Evolutionary conservation across 805 yeast genomes (phyloP).

Genomic region (Phaffomyces antillensis): DNA sequence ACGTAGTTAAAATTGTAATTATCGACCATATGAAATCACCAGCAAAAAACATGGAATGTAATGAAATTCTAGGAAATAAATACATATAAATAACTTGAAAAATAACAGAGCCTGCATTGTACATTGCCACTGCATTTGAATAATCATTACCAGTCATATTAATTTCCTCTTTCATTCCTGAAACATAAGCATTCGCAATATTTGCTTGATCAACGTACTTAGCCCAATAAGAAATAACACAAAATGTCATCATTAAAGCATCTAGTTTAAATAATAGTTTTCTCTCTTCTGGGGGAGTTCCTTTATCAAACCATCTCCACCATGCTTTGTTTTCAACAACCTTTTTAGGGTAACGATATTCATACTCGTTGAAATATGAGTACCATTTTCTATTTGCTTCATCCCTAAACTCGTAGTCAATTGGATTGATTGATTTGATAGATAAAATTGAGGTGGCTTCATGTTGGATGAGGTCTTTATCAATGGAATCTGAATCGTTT

Average conservation of each 20-base stretch:
- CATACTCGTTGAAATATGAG: conserved; percentile 49
- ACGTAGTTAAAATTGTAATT: conserved; percentile 3
- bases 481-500: background rate
- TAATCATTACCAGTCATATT: conserved; percentile 50
- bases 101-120: conserved; percentile 49
- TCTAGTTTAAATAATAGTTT: conserved; percentile 43
- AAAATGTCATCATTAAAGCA: conserved; percentile 41
- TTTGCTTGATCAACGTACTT: conserved; percentile 36
- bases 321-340: conserved; percentile 32
- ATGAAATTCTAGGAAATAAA: conserved; percentile 44
- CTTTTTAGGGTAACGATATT: conserved; percentile 39
- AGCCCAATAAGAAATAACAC: conserved; percentile 61
- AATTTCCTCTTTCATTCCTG: conserved; percentile 40
- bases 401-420: conserved; percentile 27
- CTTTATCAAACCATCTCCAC: conserved; percentile 50
- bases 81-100: conserved; percentile 60
- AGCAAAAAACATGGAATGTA: conserved; percentile 30
- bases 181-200: conserved; percentile 37
- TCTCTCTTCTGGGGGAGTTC: conserved; percentile 37
- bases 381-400: conserved; percentile 36
- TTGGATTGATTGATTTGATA: background rate
- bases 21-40: conserved; percentile 5
- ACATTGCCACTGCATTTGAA: conserved; percentile 51
- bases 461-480: background rate
- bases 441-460: background rate